Base-by-base conservation (phyloP, 306 rosid species). In the Albizia julibrissin region DNA sequence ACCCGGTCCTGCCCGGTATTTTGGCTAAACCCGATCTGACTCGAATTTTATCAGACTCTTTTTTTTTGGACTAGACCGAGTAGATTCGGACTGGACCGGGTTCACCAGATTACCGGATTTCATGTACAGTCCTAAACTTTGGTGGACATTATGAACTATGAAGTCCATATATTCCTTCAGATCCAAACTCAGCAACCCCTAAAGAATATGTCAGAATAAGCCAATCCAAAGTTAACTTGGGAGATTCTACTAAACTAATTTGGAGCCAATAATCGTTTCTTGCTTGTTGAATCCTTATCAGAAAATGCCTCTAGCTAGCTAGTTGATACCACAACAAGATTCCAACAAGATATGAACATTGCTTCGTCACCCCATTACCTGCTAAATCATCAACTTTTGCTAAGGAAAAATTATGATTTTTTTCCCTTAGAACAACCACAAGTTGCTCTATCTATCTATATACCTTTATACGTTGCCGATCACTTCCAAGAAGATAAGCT, bases 401-500 rank as follows among this genome's bases (percentile, higher is more conserved):
- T 27, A 5, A 13, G 68, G 19, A 59, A 59, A 22, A 24, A 59
- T 59, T 59, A 18, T 26, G 33, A 59, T 59, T 59, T 59, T 52
- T 59, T 10, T 1, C 6, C n/a, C 24, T 10, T 8, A 26, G 21
- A 62, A 62, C 13, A 62, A 62, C 19, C 37, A 62, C 19, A 27
- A 27, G 68, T 62, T 5, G 37, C 50, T 67, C 52, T 47, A 62
- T 67, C 43, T 40, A 62, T 75, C 43, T 40, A 62, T 75, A 67
- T 72, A 77, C 85, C 58, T 68, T 27, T 29, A 29, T 64, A 74
- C 59, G 24, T 12, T 68, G 62, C 69, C 81, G 40, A 74, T n/a
- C n/a, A n/a, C 77, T 74, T 3, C 39, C 84, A 69, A 50, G 67
- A 69, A 39, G 82, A 79, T 78, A 75, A 74, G 79, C 79, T 69